Evolutionary conservation across 2,329 filamentous ascomycete species (phyloP).

Genomic region (Aspergillus vadensis): DNA sequence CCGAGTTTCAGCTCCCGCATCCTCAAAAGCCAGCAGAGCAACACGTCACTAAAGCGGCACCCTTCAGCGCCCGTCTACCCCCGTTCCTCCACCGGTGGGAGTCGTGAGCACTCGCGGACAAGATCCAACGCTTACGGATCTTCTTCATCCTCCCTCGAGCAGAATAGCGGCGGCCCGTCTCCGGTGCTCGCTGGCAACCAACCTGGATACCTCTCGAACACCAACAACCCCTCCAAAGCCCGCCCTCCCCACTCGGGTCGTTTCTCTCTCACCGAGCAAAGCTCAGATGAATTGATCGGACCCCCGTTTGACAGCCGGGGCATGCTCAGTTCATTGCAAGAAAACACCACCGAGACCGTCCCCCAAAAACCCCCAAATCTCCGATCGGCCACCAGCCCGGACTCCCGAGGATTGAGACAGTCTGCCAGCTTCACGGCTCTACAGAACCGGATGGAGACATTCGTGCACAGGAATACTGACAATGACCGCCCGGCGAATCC

Average conservation of each 20-base stretch:
- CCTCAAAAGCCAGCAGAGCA: conserved; percentile 47
- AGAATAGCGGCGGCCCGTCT: conserved; percentile 44
- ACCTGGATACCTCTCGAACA: conserved; percentile 29
- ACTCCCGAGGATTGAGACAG: conserved; percentile 63
- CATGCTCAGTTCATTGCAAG: conserved; percentile 48
- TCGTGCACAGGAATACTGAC: conserved; percentile 46
- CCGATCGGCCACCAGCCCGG: conserved; percentile 55
- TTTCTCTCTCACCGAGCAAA: conserved; percentile 40
- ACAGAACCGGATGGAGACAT: conserved; percentile 54
- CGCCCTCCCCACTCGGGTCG: conserved; percentile 38
- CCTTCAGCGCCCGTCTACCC: conserved; percentile 50
- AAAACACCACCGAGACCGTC: conserved; percentile 40
- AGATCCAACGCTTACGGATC: conserved; percentile 51
- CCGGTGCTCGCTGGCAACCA: conserved; percentile 40
- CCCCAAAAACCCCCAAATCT: conserved; percentile 48
- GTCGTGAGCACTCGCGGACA: conserved; percentile 47
- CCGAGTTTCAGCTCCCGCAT: conserved; percentile 44
- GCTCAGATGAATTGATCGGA: conserved; percentile 49
- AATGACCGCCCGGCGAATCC: conserved; percentile 55
- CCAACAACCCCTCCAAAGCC: conserved; percentile 32
- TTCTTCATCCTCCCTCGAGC: conserved; percentile 51
- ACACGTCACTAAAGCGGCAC: conserved; percentile 48
- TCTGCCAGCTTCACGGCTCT: conserved; percentile 66
- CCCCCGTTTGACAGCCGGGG: conserved; percentile 48
- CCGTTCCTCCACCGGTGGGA: conserved; percentile 42